A percentile compares a stretch with the other conserved stretches of the same genome.
Evolutionary conservation across 2,329 filamentous ascomycete species (phyloP).

Genomic region (Hypoxylon sp.): DNA sequence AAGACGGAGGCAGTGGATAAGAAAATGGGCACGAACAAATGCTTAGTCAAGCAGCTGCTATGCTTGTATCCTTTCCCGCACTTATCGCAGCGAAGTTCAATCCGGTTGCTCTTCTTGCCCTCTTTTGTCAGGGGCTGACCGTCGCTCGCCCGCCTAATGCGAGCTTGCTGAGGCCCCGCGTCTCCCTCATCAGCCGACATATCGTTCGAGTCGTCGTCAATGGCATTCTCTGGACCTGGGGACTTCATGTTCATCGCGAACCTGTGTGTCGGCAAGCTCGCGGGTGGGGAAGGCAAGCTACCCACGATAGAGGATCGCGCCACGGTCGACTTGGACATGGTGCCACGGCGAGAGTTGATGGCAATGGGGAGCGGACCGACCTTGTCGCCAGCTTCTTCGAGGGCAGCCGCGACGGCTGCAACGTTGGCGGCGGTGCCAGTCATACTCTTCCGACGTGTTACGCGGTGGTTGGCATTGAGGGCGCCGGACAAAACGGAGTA

Average conservation of each 20-base stretch:
- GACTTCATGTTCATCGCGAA: conserved; percentile 65
- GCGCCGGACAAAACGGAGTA: conserved; percentile 84
- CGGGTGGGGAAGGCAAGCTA: conserved; percentile 75
- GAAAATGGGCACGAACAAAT: conserved; percentile 91
- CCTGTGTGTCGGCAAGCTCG: conserved; percentile 75
- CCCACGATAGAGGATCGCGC: conserved; percentile 67
- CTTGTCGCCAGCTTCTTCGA: conserved; percentile 76
- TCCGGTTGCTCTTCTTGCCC: conserved; percentile 82
- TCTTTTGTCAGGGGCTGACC: conserved; percentile 86
- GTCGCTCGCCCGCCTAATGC: conserved; percentile 81
- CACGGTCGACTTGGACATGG: conserved; percentile 75
- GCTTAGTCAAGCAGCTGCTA: conserved; percentile 99
- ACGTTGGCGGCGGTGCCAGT: conserved; percentile 81
- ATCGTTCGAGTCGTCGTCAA: conserved; percentile 77
- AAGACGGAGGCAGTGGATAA: conserved; percentile 61
- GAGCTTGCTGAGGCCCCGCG: conserved; percentile 64
- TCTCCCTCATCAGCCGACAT: conserved; percentile 70
- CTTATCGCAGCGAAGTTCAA: conserved; percentile 94
- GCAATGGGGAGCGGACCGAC: conserved; percentile 70
- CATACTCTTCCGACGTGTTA: conserved; percentile 95
- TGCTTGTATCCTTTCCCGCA: conserved; percentile 99
- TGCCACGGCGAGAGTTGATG: conserved; percentile 73
- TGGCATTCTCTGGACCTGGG: conserved; percentile 71
- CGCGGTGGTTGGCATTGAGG: conserved; percentile 85
- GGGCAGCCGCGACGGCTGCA: conserved; percentile 80